Percentiles rank a stretch among this genome's conserved stretches.
Evolutionary conservation across 225 moss, liverwort and hornwort genomes (phyloP).

Genomic region (Physcomitrellopsis africana): DNA sequence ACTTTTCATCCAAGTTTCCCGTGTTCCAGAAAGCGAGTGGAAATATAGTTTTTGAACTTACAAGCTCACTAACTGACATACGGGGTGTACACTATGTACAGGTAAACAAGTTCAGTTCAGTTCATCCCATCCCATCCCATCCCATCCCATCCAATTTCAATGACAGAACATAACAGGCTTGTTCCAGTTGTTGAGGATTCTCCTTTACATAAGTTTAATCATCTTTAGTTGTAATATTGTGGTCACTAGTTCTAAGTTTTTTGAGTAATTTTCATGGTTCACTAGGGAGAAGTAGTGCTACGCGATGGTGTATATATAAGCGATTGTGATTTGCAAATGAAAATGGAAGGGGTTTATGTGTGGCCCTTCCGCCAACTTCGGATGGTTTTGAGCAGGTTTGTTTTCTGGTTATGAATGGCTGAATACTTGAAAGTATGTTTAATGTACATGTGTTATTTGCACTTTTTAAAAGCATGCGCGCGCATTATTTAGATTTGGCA

Average conservation of each 20-base stretch:
- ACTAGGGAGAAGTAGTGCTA: conserved; percentile 87
- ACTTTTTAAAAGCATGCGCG: neutral
- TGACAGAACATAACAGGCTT: neutral
- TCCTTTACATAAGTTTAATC: conserved; percentile 1
- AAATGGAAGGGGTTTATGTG: conserved; percentile 95
- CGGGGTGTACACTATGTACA: conserved; percentile 95
- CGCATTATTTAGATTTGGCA: neutral
- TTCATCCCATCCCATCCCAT: no score
- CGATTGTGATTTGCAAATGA: conserved; percentile 89
- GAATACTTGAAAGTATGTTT: conserved; percentile 7
- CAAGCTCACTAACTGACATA: conserved; percentile 84
- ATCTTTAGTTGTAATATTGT: neutral
- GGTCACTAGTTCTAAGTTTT: conserved; percentile 21
- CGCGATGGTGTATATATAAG: conserved; percentile 85
- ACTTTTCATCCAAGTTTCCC: conserved; percentile 74
- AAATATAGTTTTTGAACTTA: conserved; percentile 88
- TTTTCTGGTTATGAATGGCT: neutral
- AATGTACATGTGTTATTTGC: neutral
- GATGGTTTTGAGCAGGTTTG: conserved; percentile 92
- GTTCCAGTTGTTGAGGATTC: conserved; percentile 2
- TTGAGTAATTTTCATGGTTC: conserved; percentile 15
- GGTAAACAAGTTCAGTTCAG: conserved; percentile 43
- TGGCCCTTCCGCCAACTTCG: conserved; percentile 97
- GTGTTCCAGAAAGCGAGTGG: conserved; percentile 79
- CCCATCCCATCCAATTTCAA: neutral